A percentile compares a stretch with the other conserved stretches of the same genome.
phyloP scores from a whole-genome alignment of 192 early-diverging fungal genomes.

The Martensiomyces pterosporus region DNA sequence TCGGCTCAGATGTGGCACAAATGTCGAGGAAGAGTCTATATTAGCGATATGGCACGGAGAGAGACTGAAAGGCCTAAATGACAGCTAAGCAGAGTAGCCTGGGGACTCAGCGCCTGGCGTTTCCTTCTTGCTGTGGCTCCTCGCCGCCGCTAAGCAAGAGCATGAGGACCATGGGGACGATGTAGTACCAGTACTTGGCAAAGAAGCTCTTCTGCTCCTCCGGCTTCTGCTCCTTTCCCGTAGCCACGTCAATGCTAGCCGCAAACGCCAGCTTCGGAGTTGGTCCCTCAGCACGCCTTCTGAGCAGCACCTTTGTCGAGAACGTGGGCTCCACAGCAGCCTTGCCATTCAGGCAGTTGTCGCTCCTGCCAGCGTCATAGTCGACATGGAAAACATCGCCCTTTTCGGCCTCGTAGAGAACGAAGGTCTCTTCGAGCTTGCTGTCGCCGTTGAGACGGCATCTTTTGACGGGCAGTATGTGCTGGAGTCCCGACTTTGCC shows the following conservation, averaged over 20 bases:
- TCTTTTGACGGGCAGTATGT: slow-evolving; percentile 13
- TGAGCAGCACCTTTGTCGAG: slow-evolving; percentile 18
- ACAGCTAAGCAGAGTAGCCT: no score
- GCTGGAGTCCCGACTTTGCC: slow-evolving; percentile 10
- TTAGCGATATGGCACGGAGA: no score
- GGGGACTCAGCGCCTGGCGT: slow-evolving; percentile 28
- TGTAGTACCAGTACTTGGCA: slow-evolving; percentile 58
- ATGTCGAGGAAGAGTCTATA: no score
- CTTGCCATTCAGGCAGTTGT: slow-evolving; percentile 12
- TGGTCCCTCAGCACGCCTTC: slow-evolving; percentile 17
- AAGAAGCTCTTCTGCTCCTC: slow-evolving; percentile 53
- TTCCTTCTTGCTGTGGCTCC: slow-evolving; percentile 40
- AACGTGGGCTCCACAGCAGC: slow-evolving; percentile 1
- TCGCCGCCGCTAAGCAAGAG: slow-evolving; percentile 42
- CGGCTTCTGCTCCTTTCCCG: slow-evolving; percentile 42
- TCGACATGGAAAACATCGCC: slow-evolving; percentile 33
- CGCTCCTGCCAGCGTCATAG: slow-evolving; percentile 27
- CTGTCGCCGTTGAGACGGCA: slow-evolving; percentile 22
- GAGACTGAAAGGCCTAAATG: no score
- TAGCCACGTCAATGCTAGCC: slow-evolving; percentile 21
- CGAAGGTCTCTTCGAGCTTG: slow-evolving; percentile 35
- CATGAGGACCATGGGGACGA: slow-evolving; percentile 50
- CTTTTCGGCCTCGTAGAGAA: slow-evolving; percentile 17
- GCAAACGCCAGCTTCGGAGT: slow-evolving; percentile 28
- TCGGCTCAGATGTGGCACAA: no score